Percentiles rank a stretch among this genome's conserved stretches.
These are phyloP conservation scores for Pholiota molesta DNA, from an alignment of 768 basidiomycete species.

Conservation along the genomic window DNA sequence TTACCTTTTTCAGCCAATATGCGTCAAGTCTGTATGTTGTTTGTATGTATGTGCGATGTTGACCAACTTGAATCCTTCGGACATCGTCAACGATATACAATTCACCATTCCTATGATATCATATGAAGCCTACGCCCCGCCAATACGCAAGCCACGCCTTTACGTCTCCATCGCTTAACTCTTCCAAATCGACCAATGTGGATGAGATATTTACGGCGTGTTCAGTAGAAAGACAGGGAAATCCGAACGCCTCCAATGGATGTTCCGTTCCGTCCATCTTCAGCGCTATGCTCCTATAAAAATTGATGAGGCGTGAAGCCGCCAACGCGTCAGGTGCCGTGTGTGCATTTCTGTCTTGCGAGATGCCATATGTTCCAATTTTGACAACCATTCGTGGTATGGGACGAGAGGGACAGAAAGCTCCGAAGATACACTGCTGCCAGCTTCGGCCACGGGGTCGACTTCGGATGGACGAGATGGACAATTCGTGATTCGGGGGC, in stretches of 20 bases:
- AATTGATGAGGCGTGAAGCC: not conserved
- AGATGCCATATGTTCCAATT: constrained; percentile 17
- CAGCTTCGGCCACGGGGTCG: constrained; percentile 24
- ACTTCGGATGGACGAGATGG: constrained; percentile 31
- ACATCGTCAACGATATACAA: no score
- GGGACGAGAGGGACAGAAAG: constrained; percentile 29
- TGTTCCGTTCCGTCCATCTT: not conserved
- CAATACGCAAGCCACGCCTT: not conserved
- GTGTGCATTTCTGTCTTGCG: not conserved
- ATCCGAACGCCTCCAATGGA: constrained; percentile 1
- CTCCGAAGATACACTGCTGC: constrained; percentile 13
- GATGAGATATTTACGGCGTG: not conserved
- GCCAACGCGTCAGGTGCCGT: not conserved
- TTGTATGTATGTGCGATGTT: no score
- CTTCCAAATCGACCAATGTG: not conserved
- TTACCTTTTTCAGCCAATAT: no score
- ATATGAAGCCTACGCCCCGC: not conserved
- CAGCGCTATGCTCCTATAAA: not conserved
- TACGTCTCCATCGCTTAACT: not conserved
- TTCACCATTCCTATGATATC: no score
- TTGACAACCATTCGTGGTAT: constrained; percentile 29
- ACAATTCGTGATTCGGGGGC: constrained; percentile 13
- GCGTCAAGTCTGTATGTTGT: no score
- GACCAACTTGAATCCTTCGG: no score
- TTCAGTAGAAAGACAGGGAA: not conserved